Conservation (phyloP, 2,329 filamentous ascomycete genomes). For the Monilinia fructigena region DNA sequence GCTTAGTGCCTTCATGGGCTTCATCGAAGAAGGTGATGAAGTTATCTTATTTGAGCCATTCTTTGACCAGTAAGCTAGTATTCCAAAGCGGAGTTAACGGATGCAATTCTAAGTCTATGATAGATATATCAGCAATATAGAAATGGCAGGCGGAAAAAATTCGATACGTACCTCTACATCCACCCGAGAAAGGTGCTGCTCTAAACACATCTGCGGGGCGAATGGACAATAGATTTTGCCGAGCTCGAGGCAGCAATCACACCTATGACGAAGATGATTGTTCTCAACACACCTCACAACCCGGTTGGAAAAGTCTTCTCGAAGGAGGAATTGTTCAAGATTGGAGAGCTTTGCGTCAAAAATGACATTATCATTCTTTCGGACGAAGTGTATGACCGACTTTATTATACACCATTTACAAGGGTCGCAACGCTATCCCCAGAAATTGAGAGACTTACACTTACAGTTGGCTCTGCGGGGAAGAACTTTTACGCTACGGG, state of each 20-base stretch:
- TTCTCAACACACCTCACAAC: conserved; percentile 84
- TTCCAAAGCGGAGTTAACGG: not conserved
- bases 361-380: conserved; percentile 91
- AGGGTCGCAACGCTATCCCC: conserved; percentile 87
- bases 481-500: conserved; percentile 99
- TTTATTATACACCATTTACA: conserved; percentile 95
- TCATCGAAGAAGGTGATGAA: conserved; percentile 91
- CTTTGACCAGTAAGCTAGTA: conserved; percentile 76
- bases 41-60: conserved; percentile 98
- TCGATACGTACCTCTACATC: conserved; percentile 91
- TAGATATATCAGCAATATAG: conserved; percentile 93
- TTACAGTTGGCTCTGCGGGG: conserved; percentile 93
- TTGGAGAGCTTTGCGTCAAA: conserved; percentile 87
- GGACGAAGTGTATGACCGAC: conserved; percentile 89
- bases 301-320: conserved; percentile 96
- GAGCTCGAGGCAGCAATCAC: conserved; percentile 81
- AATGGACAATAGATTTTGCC: conserved; percentile 85
- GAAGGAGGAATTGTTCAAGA: conserved; percentile 74
- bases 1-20: conserved; percentile 97
- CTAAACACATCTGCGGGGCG: conserved; percentile 77
- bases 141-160: conserved; percentile 97
- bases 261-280: conserved; percentile 91
- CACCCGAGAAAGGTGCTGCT: conserved; percentile 74
- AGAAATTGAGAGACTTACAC: conserved; percentile 80
- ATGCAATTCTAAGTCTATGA: conserved; percentile 22